A percentile compares a stretch with the other conserved stretches of the same genome.
Conservation (phyloP, 1,284 basidiomycete species). For the Marasmius oreades region DNA sequence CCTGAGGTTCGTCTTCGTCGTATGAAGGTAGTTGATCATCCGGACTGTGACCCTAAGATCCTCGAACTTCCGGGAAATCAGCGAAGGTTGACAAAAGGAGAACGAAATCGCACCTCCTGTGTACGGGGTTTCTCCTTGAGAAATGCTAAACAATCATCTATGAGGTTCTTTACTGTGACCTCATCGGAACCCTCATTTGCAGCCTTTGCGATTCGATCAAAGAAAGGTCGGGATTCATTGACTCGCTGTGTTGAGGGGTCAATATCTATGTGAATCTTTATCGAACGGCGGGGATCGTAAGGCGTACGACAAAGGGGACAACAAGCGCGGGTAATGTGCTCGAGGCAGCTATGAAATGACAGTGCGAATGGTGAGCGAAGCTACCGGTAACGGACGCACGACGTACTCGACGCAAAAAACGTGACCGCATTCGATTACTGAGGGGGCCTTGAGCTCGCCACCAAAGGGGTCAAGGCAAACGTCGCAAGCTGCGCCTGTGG, state of each 20-base stretch:
- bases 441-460: slow-evolving; percentile 36
- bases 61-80: slow-evolving; percentile 28
- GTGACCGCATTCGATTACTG: slow-evolving; percentile 49
- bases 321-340: slow-evolving; percentile 41
- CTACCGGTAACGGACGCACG: slow-evolving; percentile 1
- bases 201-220: slow-evolving; percentile 35
- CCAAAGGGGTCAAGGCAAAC: slow-evolving; percentile 49
- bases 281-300: slow-evolving; percentile 33
- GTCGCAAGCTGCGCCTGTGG: slow-evolving; percentile 46
- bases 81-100: slow-evolving; percentile 5
- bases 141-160: slow-evolving; percentile 38
- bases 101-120: slow-evolving; percentile 26
- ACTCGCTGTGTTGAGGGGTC: slow-evolving; percentile 21
- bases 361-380: slow-evolving; percentile 1
- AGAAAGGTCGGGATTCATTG: slow-evolving; percentile 33
- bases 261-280: slow-evolving; percentile 44
- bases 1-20: slow-evolving; percentile 32
- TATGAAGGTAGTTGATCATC: slow-evolving; percentile 39
- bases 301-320: slow-evolving; percentile 55
- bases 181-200: slow-evolving; percentile 40
- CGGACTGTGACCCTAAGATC: slow-evolving; percentile 37
- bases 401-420: slow-evolving; percentile 47
- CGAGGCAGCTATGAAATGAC: slow-evolving; percentile 32
- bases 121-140: slow-evolving; percentile 30
- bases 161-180: slow-evolving; percentile 32